A percentile compares a stretch with the other conserved stretches of the same genome.
Conservation (phyloP, 768 basidiomycete species). For the Russula emetica region DNA sequence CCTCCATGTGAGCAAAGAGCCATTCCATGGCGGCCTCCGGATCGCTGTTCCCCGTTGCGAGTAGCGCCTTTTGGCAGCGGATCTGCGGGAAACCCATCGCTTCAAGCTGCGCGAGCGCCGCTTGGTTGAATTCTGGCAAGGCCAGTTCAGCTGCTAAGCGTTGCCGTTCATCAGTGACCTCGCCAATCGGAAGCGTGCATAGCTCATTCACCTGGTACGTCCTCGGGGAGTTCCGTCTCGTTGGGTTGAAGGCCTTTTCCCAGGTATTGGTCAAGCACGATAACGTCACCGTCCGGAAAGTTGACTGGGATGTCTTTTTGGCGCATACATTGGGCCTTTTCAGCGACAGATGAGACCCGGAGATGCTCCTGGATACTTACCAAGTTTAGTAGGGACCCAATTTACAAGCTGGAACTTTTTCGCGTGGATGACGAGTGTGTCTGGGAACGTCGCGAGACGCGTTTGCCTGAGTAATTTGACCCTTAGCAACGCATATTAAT, state of each 20-base stretch:
- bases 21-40: constrained; percentile 90
- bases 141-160: constrained; percentile 33
- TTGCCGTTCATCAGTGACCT: neutral
- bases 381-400: constrained; percentile 95
- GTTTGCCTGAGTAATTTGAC: constrained; percentile 48
- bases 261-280: constrained; percentile 61
- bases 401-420: constrained; percentile 93
- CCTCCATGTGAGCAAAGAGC: constrained; percentile 94
- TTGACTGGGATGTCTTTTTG: constrained; percentile 76
- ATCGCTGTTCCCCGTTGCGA: constrained; percentile 77
- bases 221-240: constrained; percentile 67
- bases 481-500: neutral
- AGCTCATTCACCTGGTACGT: constrained; percentile 36
- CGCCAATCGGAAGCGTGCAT: neutral
- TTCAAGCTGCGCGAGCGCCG: constrained; percentile 69
- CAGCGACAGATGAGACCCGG: neutral
- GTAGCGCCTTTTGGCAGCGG: constrained; percentile 83
- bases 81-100: constrained; percentile 88
- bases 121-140: constrained; percentile 66
- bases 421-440: constrained; percentile 82
- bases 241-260: constrained; percentile 65
- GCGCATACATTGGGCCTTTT: neutral
- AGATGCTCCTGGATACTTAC: constrained; percentile 39
- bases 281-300: constrained; percentile 52
- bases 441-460: constrained; percentile 81